These are phyloP conservation scores for Nicotiana obtusifolia DNA, from an alignment of 257 asterid genomes.

Conservation along the genomic window DNA sequence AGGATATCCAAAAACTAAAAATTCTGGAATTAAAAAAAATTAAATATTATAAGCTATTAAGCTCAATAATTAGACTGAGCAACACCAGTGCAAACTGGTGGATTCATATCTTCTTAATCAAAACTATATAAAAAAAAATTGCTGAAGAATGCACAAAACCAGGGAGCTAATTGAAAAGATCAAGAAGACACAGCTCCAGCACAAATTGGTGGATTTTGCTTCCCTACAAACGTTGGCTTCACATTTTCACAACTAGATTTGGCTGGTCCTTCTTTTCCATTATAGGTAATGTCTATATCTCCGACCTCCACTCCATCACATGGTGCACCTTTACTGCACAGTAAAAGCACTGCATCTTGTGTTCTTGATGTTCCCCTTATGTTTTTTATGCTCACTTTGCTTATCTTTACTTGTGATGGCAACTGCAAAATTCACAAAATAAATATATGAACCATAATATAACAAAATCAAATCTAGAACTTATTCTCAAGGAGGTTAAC, in stretches of 20 bases:
- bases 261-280: constrained; percentile 28
- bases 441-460: no score
- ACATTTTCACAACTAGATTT: constrained; percentile 29
- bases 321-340: constrained; percentile 29
- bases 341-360: constrained; percentile 18
- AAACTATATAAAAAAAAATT: not conserved
- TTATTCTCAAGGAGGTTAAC: not conserved
- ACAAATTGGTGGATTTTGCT: constrained; percentile 22
- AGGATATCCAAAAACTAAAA: not conserved
- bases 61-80: not conserved
- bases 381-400: constrained; percentile 25
- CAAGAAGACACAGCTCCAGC: constrained; percentile 1
- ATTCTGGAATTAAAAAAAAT: not conserved
- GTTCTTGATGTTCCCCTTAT: constrained; percentile 31
- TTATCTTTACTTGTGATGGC: constrained; percentile 32
- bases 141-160: not conserved
- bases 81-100: not conserved
- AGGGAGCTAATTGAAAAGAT: not conserved
- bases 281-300: constrained; percentile 23
- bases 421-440: not conserved
- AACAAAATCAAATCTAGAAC: not conserved
- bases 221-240: constrained; percentile 25
- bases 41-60: not conserved
- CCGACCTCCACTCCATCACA: constrained; percentile 30
- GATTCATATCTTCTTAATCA: not conserved